These are phyloP conservation scores for Colletotrichum destructivum DNA, from an alignment of 2,329 filamentous ascomycete genomes.

Conservation along the genomic window DNA sequence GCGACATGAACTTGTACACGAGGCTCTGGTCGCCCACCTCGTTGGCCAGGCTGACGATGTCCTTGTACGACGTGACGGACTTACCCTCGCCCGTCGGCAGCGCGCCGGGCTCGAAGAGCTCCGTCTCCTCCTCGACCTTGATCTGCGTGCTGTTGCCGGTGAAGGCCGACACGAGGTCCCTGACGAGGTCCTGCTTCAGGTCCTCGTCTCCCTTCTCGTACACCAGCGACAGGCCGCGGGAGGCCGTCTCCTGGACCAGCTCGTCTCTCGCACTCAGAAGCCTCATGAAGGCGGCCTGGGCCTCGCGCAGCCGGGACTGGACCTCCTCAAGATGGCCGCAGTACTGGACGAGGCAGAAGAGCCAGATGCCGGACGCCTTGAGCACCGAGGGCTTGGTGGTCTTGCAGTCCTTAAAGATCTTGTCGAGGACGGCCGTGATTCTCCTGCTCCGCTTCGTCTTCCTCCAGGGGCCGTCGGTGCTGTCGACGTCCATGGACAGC, in stretches of 20 bases:
- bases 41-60: conserved; percentile 95
- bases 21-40: conserved; percentile 96
- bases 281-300: conserved; percentile 89
- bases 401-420: conserved; percentile 82
- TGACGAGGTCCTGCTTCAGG: conserved; percentile 86
- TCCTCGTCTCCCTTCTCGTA: conserved; percentile 91
- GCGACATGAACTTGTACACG: conserved; percentile 99
- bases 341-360: conserved; percentile 91
- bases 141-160: conserved; percentile 82
- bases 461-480: conserved; percentile 60
- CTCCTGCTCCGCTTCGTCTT: conserved; percentile 33
- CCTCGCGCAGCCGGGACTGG: conserved; percentile 81
- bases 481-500: conserved; percentile 82
- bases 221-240: conserved; percentile 89
- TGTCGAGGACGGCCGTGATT: conserved; percentile 71
- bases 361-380: conserved; percentile 95
- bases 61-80: conserved; percentile 95
- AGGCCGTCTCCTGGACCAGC: conserved; percentile 95
- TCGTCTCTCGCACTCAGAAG: conserved; percentile 92
- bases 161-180: conserved; percentile 90
- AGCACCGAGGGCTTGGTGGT: conserved; percentile 90
- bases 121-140: conserved; percentile 90
- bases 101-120: conserved; percentile 92
- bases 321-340: conserved; percentile 85
- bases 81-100: conserved; percentile 91